These are phyloP conservation scores for Globisporangium mamillatum DNA, from an alignment of 352 stramenopile species.

Conservation along the genomic window DNA sequence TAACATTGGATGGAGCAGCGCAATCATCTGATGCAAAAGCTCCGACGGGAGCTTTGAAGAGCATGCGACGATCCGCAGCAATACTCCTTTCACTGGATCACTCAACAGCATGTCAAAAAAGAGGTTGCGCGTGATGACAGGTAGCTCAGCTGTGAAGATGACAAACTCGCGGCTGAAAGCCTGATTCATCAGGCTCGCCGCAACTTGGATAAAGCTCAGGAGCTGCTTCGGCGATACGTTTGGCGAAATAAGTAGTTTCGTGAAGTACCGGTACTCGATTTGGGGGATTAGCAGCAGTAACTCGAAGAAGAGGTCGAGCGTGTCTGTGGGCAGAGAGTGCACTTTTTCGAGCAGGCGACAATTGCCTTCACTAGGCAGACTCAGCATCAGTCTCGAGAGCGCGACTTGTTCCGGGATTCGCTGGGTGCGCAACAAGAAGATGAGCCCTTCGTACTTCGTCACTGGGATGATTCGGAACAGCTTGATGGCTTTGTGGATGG, in stretches of 20 bases:
- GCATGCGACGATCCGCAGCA: slow-evolving; percentile 60
- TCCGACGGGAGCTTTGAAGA: slow-evolving; percentile 34
- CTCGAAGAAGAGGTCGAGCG: slow-evolving; percentile 64
- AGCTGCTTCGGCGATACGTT: slow-evolving; percentile 43
- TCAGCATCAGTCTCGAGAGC: slow-evolving; percentile 60
- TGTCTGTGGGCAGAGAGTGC: slow-evolving; percentile 29
- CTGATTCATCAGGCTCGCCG: slow-evolving; percentile 69
- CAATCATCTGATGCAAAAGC: slow-evolving; percentile 43
- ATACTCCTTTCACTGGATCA: slow-evolving; percentile 47
- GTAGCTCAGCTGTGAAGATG: slow-evolving; percentile 52
- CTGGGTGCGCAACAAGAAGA: slow-evolving; percentile 57
- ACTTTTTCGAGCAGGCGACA: slow-evolving; percentile 47
- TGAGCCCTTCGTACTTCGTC: slow-evolving; percentile 28
- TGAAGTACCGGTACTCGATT: slow-evolving; percentile 53
- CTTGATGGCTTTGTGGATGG: slow-evolving; percentile 47
- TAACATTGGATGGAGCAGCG: slow-evolving; percentile 40
- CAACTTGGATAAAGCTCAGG: slow-evolving; percentile 43
- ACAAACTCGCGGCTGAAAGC: slow-evolving; percentile 61
- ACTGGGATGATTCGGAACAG: slow-evolving; percentile 39
- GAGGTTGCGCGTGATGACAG: slow-evolving; percentile 32
- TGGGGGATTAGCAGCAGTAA: slow-evolving; percentile 58
- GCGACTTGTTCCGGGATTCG: slow-evolving; percentile 51
- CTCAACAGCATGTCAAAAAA: slow-evolving; percentile 48
- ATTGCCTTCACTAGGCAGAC: slow-evolving; percentile 42
- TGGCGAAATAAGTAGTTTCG: slow-evolving; percentile 47